Base-by-base conservation (phyloP, 768 basidiomycete species). In the Calocybe cyanea region DNA sequence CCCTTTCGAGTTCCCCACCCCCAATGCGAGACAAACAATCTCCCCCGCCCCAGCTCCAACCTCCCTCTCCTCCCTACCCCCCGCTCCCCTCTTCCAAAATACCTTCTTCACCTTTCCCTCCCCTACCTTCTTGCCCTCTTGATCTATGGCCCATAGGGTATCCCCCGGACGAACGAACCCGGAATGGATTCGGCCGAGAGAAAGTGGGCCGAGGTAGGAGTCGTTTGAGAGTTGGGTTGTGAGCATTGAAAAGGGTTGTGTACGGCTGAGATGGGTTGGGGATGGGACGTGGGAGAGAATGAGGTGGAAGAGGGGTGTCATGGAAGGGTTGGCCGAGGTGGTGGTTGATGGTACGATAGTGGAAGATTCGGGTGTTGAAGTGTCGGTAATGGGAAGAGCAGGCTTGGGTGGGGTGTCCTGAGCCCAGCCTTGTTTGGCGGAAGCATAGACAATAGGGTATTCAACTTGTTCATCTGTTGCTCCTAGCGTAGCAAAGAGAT, bases 371-470 rank as follows among this genome's bases (percentile, higher is more conserved):
- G n/a, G n/a, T n/a, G n/a, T n/a, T n/a, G n/a, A n/a, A n/a, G n/a
- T n/a, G n/a, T n/a, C n/a, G n/a, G n/a, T n/a, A n/a, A n/a, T n/a
- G n/a, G n/a, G n/a, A 32, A n/a, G 5, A 14, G 34, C 34, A 6
- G 57, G 36, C 6, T 52, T 53, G 9, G 57, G 55, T 10, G 61
- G 53, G 31, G 62, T 49, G 2, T 58, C 55, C 43, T 67, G 62
- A 1, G 75, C 75, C 73, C 75, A 75, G 13, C 73, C 75, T 54
- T 75, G 70, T 41, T 77, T 75, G 3, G 73, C 73, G 23, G 73
- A 75, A 10, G 73, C 71, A 50, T 77, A 77, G 43, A 77, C 65
- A 0, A 77, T 58, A 9, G 75, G 75, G 43, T 77, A 77, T 10
- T 77, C 73, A 35, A 69, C 73, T 46, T 76, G 75, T 51, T 75